Conservation (phyloP, 768 basidiomycete species). For the Filobasidium wieringae region DNA sequence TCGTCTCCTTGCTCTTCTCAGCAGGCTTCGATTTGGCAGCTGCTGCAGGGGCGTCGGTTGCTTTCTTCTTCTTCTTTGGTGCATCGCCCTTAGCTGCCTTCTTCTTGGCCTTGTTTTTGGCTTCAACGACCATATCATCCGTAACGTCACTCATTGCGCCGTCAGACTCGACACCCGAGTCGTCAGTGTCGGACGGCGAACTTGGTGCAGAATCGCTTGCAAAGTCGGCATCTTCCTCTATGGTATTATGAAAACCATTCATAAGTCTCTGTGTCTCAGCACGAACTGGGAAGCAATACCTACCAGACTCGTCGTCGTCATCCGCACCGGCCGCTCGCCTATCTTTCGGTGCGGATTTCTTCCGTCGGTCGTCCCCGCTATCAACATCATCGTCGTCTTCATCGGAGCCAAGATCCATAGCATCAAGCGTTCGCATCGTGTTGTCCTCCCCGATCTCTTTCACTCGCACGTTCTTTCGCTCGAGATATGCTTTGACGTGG, state of each 20-base stretch:
- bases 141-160: constrained; percentile 22
- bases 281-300: not conserved
- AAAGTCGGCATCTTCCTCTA: constrained; percentile 78
- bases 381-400: constrained; percentile 57
- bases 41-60: not conserved
- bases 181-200: constrained; percentile 68
- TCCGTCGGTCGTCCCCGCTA: constrained; percentile 60
- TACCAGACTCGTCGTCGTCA: constrained; percentile 37
- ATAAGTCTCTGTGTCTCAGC: not conserved
- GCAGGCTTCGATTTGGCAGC: not conserved
- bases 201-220: constrained; percentile 74
- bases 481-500: constrained; percentile 68
- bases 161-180: constrained; percentile 65
- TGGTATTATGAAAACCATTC: not conserved
- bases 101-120: constrained; percentile 2
- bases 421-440: constrained; percentile 46
- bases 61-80: not conserved
- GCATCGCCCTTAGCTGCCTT: not conserved
- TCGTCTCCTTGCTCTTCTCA: constrained; percentile 15
- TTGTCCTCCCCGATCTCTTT: constrained; percentile 95
- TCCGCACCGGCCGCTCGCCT: constrained; percentile 46
- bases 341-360: constrained; percentile 26
- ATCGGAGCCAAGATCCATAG: constrained; percentile 48
- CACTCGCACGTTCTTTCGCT: constrained; percentile 78
- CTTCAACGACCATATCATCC: constrained; percentile 20